phyloP scores from a whole-genome alignment of 164 flowering plant genomes.

The Magnolia sinica region DNA sequence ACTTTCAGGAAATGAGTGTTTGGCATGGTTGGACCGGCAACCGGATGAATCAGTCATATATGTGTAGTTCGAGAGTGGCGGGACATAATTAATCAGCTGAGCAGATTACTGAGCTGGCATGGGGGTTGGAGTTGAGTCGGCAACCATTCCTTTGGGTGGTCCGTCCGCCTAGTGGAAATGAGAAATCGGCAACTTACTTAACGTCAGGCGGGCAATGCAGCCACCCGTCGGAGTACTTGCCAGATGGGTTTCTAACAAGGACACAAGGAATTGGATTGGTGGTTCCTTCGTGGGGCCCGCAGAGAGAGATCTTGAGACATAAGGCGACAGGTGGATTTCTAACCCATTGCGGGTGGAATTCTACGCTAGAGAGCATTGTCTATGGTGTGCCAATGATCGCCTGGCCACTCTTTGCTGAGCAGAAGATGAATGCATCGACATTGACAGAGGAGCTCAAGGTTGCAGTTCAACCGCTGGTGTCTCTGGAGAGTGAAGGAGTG shows the following conservation, averaged over 20 bases:
- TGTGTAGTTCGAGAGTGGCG: conserved; percentile 41
- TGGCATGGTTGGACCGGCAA: no score
- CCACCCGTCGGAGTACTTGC: conserved; percentile 28
- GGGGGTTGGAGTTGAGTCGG: conserved; percentile 39
- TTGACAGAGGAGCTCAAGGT: conserved; percentile 27
- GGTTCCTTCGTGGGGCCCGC: conserved; percentile 44
- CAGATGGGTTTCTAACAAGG: conserved; percentile 31
- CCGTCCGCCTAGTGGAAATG: conserved; percentile 24
- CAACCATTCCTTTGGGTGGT: conserved; percentile 42
- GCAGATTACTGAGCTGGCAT: conserved; percentile 35
- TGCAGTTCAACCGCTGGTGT: conserved; percentile 21
- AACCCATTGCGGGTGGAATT: conserved; percentile 48
- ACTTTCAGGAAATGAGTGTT: no score
- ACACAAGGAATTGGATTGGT: conserved; percentile 31
- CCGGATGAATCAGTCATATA: conserved; percentile 32
- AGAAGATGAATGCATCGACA: conserved; percentile 39
- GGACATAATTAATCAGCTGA: conserved; percentile 30
- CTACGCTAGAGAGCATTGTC: conserved; percentile 36
- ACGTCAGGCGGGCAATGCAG: conserved; percentile 9
- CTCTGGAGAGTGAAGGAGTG: conserved; percentile 16
- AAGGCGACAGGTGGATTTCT: conserved; percentile 38
- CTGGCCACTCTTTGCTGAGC: conserved; percentile 52
- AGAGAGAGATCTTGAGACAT: conserved; percentile 30
- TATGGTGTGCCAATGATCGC: conserved; percentile 42
- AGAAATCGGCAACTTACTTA: conserved; percentile 18